These are phyloP conservation scores for Vigna radiata DNA, from an alignment of 306 rosid genomes.

Conservation along the genomic window DNA sequence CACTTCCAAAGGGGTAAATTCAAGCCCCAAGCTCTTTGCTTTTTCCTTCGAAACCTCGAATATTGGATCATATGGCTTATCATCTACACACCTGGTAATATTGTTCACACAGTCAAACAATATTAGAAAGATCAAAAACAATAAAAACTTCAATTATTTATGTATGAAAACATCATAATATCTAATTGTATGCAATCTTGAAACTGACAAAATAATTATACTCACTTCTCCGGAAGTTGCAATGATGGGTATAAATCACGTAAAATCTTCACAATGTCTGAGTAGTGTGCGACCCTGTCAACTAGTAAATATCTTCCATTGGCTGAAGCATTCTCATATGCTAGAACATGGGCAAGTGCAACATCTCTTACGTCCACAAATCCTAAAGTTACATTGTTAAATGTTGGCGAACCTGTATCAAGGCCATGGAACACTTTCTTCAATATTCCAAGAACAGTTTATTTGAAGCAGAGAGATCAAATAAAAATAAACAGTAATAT, in stretches of 20 bases:
- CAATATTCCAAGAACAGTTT: not conserved
- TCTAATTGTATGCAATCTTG: not conserved
- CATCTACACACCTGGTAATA: slow-evolving; percentile 68
- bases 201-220: slow-evolving; percentile 3
- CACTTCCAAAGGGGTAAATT: slow-evolving; percentile 63
- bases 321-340: slow-evolving; percentile 73
- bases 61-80: slow-evolving; percentile 55
- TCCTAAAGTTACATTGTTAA: slow-evolving; percentile 53
- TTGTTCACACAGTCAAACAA: slow-evolving; percentile 12
- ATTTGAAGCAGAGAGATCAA: not conserved
- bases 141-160: not conserved
- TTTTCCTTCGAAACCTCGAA: slow-evolving; percentile 72
- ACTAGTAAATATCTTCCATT: slow-evolving; percentile 70
- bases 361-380: slow-evolving; percentile 79
- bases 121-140: slow-evolving; percentile 6
- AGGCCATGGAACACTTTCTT: not conserved
- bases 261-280: slow-evolving; percentile 56
- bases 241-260: slow-evolving; percentile 57
- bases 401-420: slow-evolving; percentile 66
- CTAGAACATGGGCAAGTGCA: slow-evolving; percentile 73
- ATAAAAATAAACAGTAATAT: not conserved
- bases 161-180: too few relatives aligned
- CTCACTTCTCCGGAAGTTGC: slow-evolving; percentile 66
- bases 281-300: slow-evolving; percentile 58
- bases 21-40: slow-evolving; percentile 72